These are phyloP conservation scores for Apium graveolens DNA, from an alignment of 129 eudicot species.

Conservation along the genomic window DNA sequence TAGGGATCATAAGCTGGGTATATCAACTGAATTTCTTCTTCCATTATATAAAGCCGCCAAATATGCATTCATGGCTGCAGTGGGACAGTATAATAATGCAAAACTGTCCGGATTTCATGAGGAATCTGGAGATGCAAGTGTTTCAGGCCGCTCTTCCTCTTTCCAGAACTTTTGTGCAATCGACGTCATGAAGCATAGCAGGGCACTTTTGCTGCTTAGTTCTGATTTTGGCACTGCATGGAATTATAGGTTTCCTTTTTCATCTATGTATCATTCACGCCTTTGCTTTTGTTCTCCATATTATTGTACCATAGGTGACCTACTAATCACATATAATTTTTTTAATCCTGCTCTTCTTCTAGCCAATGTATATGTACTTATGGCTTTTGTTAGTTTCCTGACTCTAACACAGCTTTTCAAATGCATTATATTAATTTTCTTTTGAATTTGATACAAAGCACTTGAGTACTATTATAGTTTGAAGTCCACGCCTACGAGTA, in stretches of 20 bases:
- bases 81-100: conserved; percentile 22
- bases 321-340: background rate
- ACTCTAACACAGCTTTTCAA: background rate
- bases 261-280: background rate
- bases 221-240: conserved; percentile 92
- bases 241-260: conserved; percentile 58
- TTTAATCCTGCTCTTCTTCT: background rate
- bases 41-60: conserved; percentile 63
- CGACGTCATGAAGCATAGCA: conserved; percentile 79
- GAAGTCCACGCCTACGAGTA: background rate
- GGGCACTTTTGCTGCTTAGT: conserved; percentile 66
- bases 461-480: background rate
- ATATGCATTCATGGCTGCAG: conserved; percentile 47
- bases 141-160: conserved; percentile 23
- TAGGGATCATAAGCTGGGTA: conserved; percentile 78
- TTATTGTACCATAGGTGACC: background rate
- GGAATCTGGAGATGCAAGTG: conserved; percentile 14
- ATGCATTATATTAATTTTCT: background rate
- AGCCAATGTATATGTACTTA: background rate
- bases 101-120: conserved; percentile 17
- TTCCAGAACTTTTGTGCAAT: conserved; percentile 25
- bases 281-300: background rate
- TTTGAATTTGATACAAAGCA: background rate
- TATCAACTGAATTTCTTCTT: conserved; percentile 53
- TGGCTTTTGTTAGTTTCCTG: background rate